phyloP scores from a whole-genome alignment of 495 filamentous ascomycete species.

The Penicillium egyptiacum region DNA sequence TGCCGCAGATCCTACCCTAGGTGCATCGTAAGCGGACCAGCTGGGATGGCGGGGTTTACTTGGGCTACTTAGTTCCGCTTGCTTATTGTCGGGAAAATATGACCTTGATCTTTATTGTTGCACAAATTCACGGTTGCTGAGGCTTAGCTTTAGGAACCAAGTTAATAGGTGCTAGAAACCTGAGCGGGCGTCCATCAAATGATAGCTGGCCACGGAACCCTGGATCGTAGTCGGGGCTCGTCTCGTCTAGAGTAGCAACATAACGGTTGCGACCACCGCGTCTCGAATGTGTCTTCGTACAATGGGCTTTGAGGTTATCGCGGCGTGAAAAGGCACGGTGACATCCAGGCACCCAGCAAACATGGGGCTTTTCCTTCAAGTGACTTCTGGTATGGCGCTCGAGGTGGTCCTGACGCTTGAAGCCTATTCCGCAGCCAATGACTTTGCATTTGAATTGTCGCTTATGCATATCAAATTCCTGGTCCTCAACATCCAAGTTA shows the following conservation, averaged over 20 bases:
- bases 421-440: slow-evolving; percentile 46
- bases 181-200: not conserved
- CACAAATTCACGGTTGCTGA: not conserved
- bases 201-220: slow-evolving; percentile 47
- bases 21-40: too few relatives aligned
- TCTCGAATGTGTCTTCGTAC: slow-evolving; percentile 51
- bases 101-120: not conserved
- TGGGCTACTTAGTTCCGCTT: not conserved
- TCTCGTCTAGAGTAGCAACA: slow-evolving; percentile 47
- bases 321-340: slow-evolving; percentile 47
- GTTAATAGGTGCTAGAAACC: not conserved
- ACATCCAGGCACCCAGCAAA: slow-evolving; percentile 49
- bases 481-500: not conserved
- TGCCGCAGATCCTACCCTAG: too few relatives aligned
- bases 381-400: slow-evolving; percentile 63
- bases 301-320: slow-evolving; percentile 51
- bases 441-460: too few relatives aligned
- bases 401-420: slow-evolving; percentile 63
- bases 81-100: not conserved
- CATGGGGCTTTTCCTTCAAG: slow-evolving; percentile 54
- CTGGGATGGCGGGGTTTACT: too few relatives aligned
- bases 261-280: slow-evolving; percentile 49
- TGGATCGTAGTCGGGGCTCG: slow-evolving; percentile 43
- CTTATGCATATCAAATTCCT: not conserved
- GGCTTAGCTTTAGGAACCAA: not conserved